Base-by-base conservation (phyloP, 805 yeast genomes). In the Priceomyces castillae region DNA sequence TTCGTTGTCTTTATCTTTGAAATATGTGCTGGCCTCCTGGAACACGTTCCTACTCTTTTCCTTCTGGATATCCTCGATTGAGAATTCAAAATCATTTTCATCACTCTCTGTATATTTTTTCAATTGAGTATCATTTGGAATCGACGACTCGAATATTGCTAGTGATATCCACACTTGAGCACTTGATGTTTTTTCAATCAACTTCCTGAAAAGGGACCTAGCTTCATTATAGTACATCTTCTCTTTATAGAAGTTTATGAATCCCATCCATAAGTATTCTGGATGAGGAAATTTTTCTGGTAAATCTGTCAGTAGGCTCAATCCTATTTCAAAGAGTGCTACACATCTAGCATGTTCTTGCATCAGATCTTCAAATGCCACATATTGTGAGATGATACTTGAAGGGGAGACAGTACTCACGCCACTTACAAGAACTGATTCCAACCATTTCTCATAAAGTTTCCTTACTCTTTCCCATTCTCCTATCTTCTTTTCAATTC, bases 401-500 rank as follows among this genome's bases (percentile, higher is more conserved):
- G 45, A 17, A 11, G 46, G 39, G 2, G 47, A 39, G 7, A 51
- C 30, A 16, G 34, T 39, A 4, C 17, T 40, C 12, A 20, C 30
- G 28, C 47, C 48, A 15, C 31, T 35, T n/a, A 48, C 18, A 20
- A 56, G 18, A 22, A 60, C 49, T 10, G 56, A 23, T 49, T 80
- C 83, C n/a, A 86, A 49, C 65, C 76, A 78, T 54, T 79, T 82
- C 49, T 82, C 86, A 58, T 80, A 89, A 2, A 94, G 56, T 57
- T 68, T 80, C 25, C 98, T 67, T 6, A 84, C 90, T 28, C 97
- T 65, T 47, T 85, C 95, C 71, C 86, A 86, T 53, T 90, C 94
- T 30, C 85, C 86, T 37, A 90, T 59, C 41, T 71, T 66, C 30
- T 67, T 68, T 57, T 92, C 97, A 28, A 90, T 50, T 1, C 65